Base-by-base conservation (phyloP, 768 basidiomycete genomes). In the Mrakia blollopis region DNA sequence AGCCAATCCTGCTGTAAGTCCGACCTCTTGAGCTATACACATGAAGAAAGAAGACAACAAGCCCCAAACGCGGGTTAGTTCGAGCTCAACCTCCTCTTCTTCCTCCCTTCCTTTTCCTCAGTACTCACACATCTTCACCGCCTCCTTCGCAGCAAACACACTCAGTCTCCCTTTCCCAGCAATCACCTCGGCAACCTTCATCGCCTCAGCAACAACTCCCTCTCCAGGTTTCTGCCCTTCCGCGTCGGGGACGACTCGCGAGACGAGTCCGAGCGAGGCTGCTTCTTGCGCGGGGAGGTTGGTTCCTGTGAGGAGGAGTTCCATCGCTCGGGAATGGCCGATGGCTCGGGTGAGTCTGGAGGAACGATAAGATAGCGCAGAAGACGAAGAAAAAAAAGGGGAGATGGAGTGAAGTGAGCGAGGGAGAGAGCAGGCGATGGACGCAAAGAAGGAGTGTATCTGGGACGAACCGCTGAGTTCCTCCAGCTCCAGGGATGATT, bases 321-420 rank as follows among this genome's bases (percentile, higher is more conserved):
- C 96, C 96, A 98, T 98, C 23, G 94, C 88, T 79, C 92, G 89
- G 13, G 93, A 92, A 85, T 97, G 98, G 62, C 96, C 96, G 82
- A 98, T 97, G 78, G 93, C 90, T 73, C 65, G 35, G 18, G 65
- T 68, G 35, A 68, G 65, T 94, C 96, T 41, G 98, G 87, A 77
- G 32, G 13, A 50, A 30, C 10, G 65, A 28, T 47, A 47, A 25
- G 7, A n/a, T n/a, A 5, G 39, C 25, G 44, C 7, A 47, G 9
- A 16, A 9, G 7, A 18, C 47, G 37, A 32, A 28, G 32, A 3
- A 39, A n/a, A 30, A 25, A 0, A 37, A n/a, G 30, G 41, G 0
- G 60, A 30, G 25, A 47, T n/a, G n/a, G 32, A 41, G 60, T 50
- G 47, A 7, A 50, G 72, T 13, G 16, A 44, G 16, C 23, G n/a